Percentiles rank a stretch among this genome's conserved stretches.
Conservation (phyloP, 139 green algal genomes). For the Penium margaritaceum region DNA sequence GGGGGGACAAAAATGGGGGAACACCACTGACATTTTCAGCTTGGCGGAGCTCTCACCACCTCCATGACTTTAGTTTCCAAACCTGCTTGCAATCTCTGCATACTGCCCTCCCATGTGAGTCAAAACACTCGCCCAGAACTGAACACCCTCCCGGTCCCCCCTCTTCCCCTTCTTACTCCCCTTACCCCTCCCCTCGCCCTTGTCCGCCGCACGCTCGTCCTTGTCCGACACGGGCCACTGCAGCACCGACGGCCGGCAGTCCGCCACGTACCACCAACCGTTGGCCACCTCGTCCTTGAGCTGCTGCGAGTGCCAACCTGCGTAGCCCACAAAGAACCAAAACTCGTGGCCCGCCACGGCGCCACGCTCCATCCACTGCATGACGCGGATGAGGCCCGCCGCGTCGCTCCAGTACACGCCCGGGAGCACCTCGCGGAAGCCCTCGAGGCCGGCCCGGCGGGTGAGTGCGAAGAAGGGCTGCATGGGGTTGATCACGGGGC, state of each 20-base stretch:
- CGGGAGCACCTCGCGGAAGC: neutral
- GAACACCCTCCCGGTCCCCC: no score
- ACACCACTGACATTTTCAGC: no score
- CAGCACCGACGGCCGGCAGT: neutral
- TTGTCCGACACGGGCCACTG: no score
- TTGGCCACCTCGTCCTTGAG: neutral
- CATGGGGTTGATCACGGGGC: neutral
- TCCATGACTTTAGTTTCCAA: no score
- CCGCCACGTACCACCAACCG: slow-evolving; percentile 4
- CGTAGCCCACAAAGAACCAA: slow-evolving; percentile 1
- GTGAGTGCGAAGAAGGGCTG: neutral
- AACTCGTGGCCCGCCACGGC: neutral
- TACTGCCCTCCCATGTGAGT: no score
- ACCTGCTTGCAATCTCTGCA: no score
- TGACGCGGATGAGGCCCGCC: neutral
- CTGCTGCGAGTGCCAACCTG: neutral
- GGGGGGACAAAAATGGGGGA: no score
- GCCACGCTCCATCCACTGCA: neutral
- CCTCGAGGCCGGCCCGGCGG: neutral
- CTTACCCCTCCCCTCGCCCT: no score
- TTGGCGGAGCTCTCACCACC: no score
- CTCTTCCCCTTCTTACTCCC: no score
- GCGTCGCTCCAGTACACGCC: neutral
- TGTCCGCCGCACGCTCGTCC: no score
- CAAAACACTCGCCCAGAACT: no score